Evolutionary conservation across 805 yeast genomes (phyloP), one percentile per base, ranked within the genome.

Genomic region (Metschnikowia matae): DNA sequence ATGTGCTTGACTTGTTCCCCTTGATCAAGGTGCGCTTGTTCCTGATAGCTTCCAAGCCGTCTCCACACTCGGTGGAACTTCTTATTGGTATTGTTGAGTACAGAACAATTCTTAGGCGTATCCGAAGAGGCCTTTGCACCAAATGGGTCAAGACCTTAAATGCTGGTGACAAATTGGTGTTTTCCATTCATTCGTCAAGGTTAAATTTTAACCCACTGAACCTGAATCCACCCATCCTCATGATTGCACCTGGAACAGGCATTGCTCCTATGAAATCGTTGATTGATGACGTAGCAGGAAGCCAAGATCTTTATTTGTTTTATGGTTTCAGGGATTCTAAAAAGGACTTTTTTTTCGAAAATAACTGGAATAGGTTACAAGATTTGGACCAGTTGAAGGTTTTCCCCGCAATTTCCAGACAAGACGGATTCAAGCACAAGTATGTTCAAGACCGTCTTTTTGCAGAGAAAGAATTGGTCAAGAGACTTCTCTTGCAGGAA

Each of bases 171-270:
- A 54, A 66, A 6, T 60, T 91, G 1, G 67, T 80, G 13, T 83
- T 80, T 53, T 76, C 80, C 23, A 54, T 85, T 7, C 77, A 78
- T 49, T 64, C 67, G 31, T 79, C 83, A 54, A 65, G 71, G 13
- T 54, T 82, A 40, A 66, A 66, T 38, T 68, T 78, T 13, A 31
- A 31, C 44, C 40, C 51, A 6, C 51, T 59, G 6, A 53, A 38
- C 13, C 50, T 63, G 45, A 8, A 44, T 36, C 63, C 67, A 40
- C 64, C 96, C 0, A 68, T 87, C 23, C 68, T 94, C 3, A 72
- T 92, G 79, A 76, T 92, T 3, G 85, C 92, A 1, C 96, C 99
- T 0, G 99, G 99, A 3, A 95, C 98, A 0, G 99, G 99, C 2
- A 74, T 94, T 10, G 99, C 99, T 0, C 99, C 99, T 2, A 82